Percentiles rank a stretch among this genome's conserved stretches.
These are phyloP conservation scores for Spathaspora girioi DNA, from an alignment of 805 yeast species.

Conservation along the genomic window DNA sequence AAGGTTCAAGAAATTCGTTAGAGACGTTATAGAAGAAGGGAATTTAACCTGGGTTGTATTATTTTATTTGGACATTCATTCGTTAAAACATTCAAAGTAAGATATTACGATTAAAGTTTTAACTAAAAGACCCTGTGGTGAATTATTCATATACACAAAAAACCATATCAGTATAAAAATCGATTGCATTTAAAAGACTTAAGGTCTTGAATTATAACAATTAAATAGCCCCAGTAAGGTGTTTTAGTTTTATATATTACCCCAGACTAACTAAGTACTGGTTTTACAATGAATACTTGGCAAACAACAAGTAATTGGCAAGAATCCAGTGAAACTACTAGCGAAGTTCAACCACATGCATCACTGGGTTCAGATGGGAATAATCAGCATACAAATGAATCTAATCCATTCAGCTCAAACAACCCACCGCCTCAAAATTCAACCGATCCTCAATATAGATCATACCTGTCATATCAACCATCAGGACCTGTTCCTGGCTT, in stretches of 20 bases:
- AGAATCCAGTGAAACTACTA: neutral
- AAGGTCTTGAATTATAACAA: no score
- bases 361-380: neutral
- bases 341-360: neutral
- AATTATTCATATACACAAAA: no score
- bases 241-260: neutral
- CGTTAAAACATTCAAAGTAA: no score
- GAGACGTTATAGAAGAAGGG: neutral
- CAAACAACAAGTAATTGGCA: neutral
- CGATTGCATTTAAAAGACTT: no score
- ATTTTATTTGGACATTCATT: no score
- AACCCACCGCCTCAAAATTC: neutral
- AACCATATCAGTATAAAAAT: no score
- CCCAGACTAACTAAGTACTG: neutral
- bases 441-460: neutral
- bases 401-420: neutral
- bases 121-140: no score
- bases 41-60: no score
- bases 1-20: neutral
- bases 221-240: neutral
- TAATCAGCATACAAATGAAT: neutral
- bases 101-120: no score
- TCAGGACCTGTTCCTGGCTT: neutral
- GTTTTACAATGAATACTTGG: neutral
- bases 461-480: neutral